phyloP scores from a whole-genome alignment of 2,329 filamentous ascomycete genomes.

The Aspergillus spinulosporus region DNA sequence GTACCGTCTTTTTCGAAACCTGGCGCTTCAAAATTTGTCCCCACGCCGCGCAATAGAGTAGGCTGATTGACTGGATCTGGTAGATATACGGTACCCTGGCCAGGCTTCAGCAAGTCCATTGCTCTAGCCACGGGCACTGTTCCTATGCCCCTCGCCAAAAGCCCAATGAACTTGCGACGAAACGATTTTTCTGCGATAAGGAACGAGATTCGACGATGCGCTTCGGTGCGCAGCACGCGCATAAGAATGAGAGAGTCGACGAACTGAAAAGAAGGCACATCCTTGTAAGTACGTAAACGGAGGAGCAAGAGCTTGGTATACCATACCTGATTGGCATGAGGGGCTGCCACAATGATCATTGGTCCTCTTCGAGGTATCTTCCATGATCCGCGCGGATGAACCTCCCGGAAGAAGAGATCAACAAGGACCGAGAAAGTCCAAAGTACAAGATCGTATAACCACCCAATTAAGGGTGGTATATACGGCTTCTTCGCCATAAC shows the following conservation, averaged over 20 bases:
- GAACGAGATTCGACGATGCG: conserved; percentile 83
- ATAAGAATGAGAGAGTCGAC: conserved; percentile 94
- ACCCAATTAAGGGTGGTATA: conserved; percentile 47
- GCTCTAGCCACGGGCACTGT: conserved; percentile 91
- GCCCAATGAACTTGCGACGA: conserved; percentile 82
- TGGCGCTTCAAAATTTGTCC: conserved; percentile 74
- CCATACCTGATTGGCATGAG: conserved; percentile 88
- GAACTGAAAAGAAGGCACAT: conserved; percentile 59
- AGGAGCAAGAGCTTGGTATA: not conserved
- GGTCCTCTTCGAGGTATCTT: conserved; percentile 86
- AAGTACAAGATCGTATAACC: conserved; percentile 29
- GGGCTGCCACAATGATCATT: conserved; percentile 92
- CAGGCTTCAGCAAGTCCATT: conserved; percentile 82
- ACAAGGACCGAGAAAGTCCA: conserved; percentile 66
- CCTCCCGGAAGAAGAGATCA: conserved; percentile 97
- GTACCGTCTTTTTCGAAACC: conserved; percentile 77
- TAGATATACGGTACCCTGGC: conserved; percentile 77
- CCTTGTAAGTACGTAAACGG: conserved; percentile 5
- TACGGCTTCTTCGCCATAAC: conserved; percentile 40
- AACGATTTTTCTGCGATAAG: conserved; percentile 96
- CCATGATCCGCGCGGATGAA: conserved; percentile 93
- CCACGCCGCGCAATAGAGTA: conserved; percentile 74
- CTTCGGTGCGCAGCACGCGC: conserved; percentile 82
- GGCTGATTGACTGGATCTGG: conserved; percentile 85
- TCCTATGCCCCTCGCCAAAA: conserved; percentile 78